Percentiles rank a stretch among this genome's conserved stretches.
phyloP scores from a whole-genome alignment of 148 eudicot genomes.

The Beta vulgaris region DNA sequence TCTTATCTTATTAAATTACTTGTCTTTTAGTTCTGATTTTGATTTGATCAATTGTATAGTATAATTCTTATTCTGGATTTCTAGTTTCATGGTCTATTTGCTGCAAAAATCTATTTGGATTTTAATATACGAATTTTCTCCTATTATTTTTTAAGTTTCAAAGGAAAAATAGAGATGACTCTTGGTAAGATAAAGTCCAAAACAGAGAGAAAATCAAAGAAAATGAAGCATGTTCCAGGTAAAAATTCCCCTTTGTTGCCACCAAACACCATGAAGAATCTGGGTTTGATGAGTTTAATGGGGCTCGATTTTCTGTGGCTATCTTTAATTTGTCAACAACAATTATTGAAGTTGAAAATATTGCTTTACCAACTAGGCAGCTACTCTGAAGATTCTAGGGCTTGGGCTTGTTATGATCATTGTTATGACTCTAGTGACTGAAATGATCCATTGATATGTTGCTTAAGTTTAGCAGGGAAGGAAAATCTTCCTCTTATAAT shows the following conservation, averaged over 20 bases:
- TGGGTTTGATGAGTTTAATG: constrained; percentile 49
- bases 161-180: constrained; percentile 19
- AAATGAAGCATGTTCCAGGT: constrained; percentile 30
- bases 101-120: too few species aligned
- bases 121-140: too few species aligned
- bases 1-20: neutral
- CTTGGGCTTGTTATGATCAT: constrained; percentile 50
- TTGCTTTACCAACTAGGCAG: constrained; percentile 84
- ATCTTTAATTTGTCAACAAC: constrained; percentile 73
- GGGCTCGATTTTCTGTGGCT: constrained; percentile 65
- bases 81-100: too few species aligned
- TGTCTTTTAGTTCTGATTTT: too few species aligned
- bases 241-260: constrained; percentile 44
- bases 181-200: constrained; percentile 13
- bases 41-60: too few species aligned
- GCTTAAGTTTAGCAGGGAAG: constrained; percentile 53
- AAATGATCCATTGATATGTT: constrained; percentile 50
- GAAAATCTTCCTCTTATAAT: constrained; percentile 47
- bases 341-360: constrained; percentile 74
- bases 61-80: too few species aligned
- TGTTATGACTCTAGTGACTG: constrained; percentile 55
- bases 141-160: constrained; percentile 7
- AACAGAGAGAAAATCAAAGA: constrained; percentile 30
- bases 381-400: constrained; percentile 61
- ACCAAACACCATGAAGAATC: constrained; percentile 34